Evolutionary conservation across 2,329 filamentous ascomycete genomes (phyloP), one percentile per base, ranked within the genome.

Genomic region (Emmonsiellopsis sp.): DNA sequence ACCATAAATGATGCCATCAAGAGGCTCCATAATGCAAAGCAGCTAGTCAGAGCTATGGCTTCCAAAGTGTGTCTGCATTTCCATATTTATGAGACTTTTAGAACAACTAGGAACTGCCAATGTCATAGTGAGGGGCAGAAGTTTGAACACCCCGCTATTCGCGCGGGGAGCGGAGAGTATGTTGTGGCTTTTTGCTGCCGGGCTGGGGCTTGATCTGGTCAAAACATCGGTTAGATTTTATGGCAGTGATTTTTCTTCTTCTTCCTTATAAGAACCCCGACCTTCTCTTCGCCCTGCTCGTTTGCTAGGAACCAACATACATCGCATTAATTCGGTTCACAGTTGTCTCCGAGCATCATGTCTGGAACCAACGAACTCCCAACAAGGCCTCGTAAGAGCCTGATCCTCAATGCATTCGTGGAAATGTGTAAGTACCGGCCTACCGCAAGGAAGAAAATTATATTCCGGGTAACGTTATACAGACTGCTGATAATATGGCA

Each of bases 371-470:
- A 39, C 13, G 36, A 39, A 39, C 36, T 9, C 9, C 36, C 36
- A n/a, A 9, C 36, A 9, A 9, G 36, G 36, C 9, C 36, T 39
- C 36, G 36, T 56, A 77, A 77, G 61, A 71, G 70, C 49, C 63
- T 76, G 10, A 76, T 77, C 51, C 67, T 77, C 60, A 77, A 77
- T 68, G 74, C 74, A 31, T 78, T 78, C 55, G 74, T 75, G 31
- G 72, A 74, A 62, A 75, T 74, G 70, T 74, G 72, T 73, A 67
- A 36, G 62, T 27, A 27, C 21, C 21, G 21, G 21, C 5, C 21
- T 5, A 27, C 21, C 5, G 3, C 3, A 27, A 5, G 21, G 5
- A 27, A 27, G 21, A 27, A 27, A 27, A 5, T 54, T 13, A 17
- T 37, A 1, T 39, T n/a, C 13, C 36, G 36, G 36, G 6, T 39